Conservation (phyloP, 1,284 basidiomycete species). For the Ceratobasidium sp. region DNA sequence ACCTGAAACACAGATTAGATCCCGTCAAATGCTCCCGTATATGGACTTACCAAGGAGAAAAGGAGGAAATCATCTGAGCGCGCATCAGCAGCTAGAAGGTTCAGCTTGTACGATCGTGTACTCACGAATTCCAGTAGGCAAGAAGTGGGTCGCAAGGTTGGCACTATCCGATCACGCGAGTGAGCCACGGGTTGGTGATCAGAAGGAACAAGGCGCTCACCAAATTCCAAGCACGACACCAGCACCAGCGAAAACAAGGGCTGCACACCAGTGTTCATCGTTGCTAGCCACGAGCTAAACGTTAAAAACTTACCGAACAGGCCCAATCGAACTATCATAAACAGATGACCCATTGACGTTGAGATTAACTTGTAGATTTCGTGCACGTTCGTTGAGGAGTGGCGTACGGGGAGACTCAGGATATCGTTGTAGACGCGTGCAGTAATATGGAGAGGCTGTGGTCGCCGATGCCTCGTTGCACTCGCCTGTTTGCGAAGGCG, state of each 20-base stretch:
- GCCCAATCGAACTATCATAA: constrained; percentile 26
- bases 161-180: not conserved
- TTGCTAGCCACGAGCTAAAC: not conserved
- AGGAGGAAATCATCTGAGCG: constrained; percentile 37
- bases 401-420: constrained; percentile 3
- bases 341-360: constrained; percentile 33
- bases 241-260: constrained; percentile 32
- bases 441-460: not conserved
- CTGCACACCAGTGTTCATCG: constrained; percentile 2
- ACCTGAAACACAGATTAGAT: constrained; percentile 15
- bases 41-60: constrained; percentile 35
- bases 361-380: constrained; percentile 5
- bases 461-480: constrained; percentile 37
- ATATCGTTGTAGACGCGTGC: constrained; percentile 18
- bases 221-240: constrained; percentile 31
- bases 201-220: constrained; percentile 20
- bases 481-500: constrained; percentile 30
- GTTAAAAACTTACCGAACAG: constrained; percentile 21
- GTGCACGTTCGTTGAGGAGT: constrained; percentile 22
- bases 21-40: not conserved
- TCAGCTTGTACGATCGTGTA: not conserved
- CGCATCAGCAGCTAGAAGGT: not conserved
- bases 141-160: constrained; percentile 6
- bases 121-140: constrained; percentile 36
- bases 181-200: not conserved